Base-by-base conservation (phyloP, 23 red algal species). In the Gracilaria vermiculophylla region DNA sequence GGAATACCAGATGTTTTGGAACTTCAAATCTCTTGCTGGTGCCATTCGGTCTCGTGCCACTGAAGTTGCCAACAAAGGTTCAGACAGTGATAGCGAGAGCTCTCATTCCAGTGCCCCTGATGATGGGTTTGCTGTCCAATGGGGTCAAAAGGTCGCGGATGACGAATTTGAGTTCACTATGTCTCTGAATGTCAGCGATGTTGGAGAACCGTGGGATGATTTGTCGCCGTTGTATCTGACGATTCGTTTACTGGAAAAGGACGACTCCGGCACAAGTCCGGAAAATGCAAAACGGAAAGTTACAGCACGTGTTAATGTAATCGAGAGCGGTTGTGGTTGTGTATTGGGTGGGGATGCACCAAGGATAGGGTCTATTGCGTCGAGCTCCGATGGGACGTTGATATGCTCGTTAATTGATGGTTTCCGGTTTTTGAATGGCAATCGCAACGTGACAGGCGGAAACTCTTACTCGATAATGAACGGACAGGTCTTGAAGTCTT, bases 261-360 rank as follows among this genome's bases (percentile, higher is more conserved):
- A 45, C 27, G 78, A 29, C 21, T 29, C 50, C 24, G 33, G 15
- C 8, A 64, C 65, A 16, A 47, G 42, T 17, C 8, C 54, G 9
- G 60, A 62, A 31, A 55, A 32, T 7, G 78, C 48, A 29, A 57
- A 64, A 31, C 54, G 78, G 78, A 64, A 82, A 55, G 78, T 82
- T 2, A 82, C 78, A 37, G 60, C 55, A 28, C 51, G 78, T 44
- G 60, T 82, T n/a, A 82, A 82, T 44, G 56, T 82, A 9, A 82
- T 82, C 16, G 78, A 65, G 53, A 82, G 78, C 60, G 78, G 78
- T n/a, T 82, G 78, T n/a, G 78, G 78, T 16, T 82, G 78, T 43
- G 53, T 47, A n/a, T 42, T 82, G 14, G 78, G 60, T 10, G 78
- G 60, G 67, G 42, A 73, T 15, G 67, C 42, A 45, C 67, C 67